Base-by-base conservation (phyloP, 305 asterid species). In the Fraxinus sp. region DNA sequence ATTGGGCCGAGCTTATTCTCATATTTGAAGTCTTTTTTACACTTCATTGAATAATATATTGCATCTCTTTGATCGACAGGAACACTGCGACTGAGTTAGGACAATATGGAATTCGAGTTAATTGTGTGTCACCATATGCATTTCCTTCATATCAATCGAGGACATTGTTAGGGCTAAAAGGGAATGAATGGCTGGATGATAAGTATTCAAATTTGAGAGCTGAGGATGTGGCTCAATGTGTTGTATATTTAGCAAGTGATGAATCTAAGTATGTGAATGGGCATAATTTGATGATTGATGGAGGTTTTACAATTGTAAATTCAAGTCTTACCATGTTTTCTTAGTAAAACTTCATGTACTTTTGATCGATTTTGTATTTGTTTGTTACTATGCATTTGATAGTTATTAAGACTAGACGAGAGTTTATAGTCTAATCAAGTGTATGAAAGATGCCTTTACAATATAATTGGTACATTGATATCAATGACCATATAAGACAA, bases 81-180 rank as follows among this genome's bases (percentile, higher is more conserved):
- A 75, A 66, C 16, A 43, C 82, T 1, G 62, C 81, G 0, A 74
- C 77, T 1, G 87, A 85, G 46, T 66, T 83, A 4, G 86, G 90
- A 0, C 71, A 55, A 18, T 57, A 81, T 1, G 88, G 88, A 0
- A 83, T 85, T 35, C 77, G 88, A 9, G 86, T 85, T 76, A 87
- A 85, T 13, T 85, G 84, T 16, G 81, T 85, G 1, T 87, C 90
- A 0, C 90, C 90, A 13, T 83, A 37, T 49, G 84, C 81, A 1
- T 80, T 87, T 79, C 77, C 81, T 5, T 79, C 86, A 3, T 7
- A 24, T 6, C 66, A 24, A 74, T 74, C 81, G 30, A 2, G 77
- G 80, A n/a, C 39, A 3, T 16, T 32, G 14, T 46, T 37, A 77
- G 59, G 79, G 33, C 32, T 80, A 18, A 49, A 81, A 9, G 62